phyloP scores from a whole-genome alignment of 345 rosid genomes.

The Arabidopsis thaliana region TAIR10.1 NC_003075.7:13367001-13367500 shows the following conservation, averaged over 20 bases:
- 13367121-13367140: slow-evolving; percentile 50
- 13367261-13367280: slow-evolving; percentile 57
- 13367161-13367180: slow-evolving; percentile 48
- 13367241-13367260: slow-evolving; percentile 48
- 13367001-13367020: slow-evolving; percentile 36
- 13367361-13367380: slow-evolving; percentile 64
- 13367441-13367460: slow-evolving; percentile 29
- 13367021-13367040: slow-evolving; percentile 60
- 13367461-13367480: slow-evolving; percentile 15
- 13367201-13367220: slow-evolving; percentile 51
- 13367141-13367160: slow-evolving; percentile 50
- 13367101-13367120: slow-evolving; percentile 47
- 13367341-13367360: slow-evolving; percentile 52
- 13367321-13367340: slow-evolving; percentile 50
- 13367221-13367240: slow-evolving; percentile 54
- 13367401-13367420: slow-evolving; percentile 17
- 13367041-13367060: slow-evolving; percentile 70
- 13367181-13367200: slow-evolving; percentile 58
- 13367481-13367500: not conserved
- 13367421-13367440: slow-evolving; percentile 2
- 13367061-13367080: slow-evolving; percentile 82
- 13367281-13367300: slow-evolving; percentile 54
- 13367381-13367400: slow-evolving; percentile 33
- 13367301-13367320: slow-evolving; percentile 61
- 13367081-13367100: slow-evolving; percentile 52